phyloP scores from a whole-genome alignment of 257 asterid species.

The Solanum lignicaule region DNA sequence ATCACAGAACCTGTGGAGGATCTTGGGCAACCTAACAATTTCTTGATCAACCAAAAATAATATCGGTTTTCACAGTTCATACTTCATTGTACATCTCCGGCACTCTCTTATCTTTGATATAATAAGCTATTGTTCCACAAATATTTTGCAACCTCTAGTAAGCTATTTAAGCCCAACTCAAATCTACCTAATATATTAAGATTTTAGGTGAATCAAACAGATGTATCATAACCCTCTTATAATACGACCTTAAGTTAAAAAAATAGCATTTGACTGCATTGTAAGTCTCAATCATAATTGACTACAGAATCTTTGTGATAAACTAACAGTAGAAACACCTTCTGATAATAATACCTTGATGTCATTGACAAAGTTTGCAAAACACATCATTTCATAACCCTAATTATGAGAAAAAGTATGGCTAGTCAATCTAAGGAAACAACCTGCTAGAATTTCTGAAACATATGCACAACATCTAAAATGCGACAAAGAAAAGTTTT shows the following conservation, averaged over 20 bases:
- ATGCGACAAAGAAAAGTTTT: background rate
- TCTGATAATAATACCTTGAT: background rate
- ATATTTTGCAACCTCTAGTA: background rate
- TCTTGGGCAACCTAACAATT: background rate
- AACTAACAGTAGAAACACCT: background rate
- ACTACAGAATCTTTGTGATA: background rate
- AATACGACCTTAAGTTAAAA: background rate
- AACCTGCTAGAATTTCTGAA: background rate
- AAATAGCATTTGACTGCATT: background rate
- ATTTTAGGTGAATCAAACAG: too few species aligned
- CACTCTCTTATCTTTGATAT: background rate
- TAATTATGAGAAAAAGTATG: background rate
- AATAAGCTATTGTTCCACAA: background rate
- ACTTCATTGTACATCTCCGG: background rate
- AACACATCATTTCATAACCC: background rate
- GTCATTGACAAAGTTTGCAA: background rate
- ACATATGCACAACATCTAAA: background rate
- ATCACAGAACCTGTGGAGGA: background rate
- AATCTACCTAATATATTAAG: too few species aligned
- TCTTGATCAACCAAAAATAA: too few species aligned
- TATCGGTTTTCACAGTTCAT: background rate
- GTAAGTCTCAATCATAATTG: background rate
- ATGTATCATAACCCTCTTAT: background rate
- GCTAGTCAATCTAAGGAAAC: background rate
- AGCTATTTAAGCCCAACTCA: background rate